Evolutionary conservation across 176 grass and related monocot genomes (phyloP).

Genomic region (Carex pumila): DNA sequence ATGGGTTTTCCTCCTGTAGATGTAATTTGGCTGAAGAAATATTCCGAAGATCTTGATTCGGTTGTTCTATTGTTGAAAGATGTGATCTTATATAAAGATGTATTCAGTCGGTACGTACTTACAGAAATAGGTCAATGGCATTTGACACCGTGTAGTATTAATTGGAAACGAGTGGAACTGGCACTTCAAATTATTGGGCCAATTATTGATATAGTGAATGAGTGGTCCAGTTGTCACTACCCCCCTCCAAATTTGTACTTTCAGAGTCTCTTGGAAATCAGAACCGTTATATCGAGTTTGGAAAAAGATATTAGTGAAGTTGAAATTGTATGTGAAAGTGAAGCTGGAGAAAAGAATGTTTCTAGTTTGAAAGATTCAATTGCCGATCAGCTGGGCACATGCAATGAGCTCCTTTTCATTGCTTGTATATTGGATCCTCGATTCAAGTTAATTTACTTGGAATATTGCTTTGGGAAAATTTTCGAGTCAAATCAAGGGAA

Average conservation of each 20-base stretch:
- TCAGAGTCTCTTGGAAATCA: not conserved
- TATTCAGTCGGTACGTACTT: not conserved
- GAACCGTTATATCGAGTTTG: not conserved
- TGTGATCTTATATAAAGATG: conserved; percentile 1
- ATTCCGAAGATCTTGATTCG: not conserved
- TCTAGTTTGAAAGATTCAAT: not conserved
- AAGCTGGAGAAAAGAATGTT: not conserved
- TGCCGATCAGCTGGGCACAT: not conserved
- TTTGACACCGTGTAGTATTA: not conserved
- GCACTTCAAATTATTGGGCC: not conserved
- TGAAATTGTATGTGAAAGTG: not conserved
- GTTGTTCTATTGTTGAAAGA: not conserved
- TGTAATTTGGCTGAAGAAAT: not conserved
- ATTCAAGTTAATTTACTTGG: conserved; percentile 16
- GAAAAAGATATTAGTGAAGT: not conserved
- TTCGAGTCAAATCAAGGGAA: conserved; percentile 2
- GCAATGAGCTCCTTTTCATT: conserved; percentile 7
- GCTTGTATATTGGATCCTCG: conserved; percentile 18
- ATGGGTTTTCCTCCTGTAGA: conserved; percentile 1
- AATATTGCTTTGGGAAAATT: conserved; percentile 1
- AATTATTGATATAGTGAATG: not conserved
- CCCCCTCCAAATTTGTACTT: not conserved
- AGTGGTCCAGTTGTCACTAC: not conserved
- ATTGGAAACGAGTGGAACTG: conserved; percentile 13
- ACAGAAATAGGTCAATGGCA: conserved; percentile 16